These are phyloP conservation scores for Nakazawaea wyomingensis DNA, from an alignment of 805 yeast species.

Conservation along the genomic window DNA sequence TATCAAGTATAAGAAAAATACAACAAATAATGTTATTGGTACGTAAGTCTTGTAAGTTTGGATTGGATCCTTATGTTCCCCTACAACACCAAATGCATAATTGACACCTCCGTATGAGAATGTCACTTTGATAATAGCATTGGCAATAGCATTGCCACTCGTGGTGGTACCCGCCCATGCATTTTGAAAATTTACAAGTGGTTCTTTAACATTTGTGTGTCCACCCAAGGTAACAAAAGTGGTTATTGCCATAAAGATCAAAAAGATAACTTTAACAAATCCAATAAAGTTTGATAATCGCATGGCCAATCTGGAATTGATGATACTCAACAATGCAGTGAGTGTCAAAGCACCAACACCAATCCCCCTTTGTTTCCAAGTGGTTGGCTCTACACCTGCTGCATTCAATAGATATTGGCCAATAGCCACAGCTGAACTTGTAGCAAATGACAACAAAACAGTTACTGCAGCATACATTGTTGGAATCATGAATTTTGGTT, in stretches of 20 bases:
- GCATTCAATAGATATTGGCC: conserved; percentile 30
- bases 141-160: conserved; percentile 37
- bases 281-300: conserved; percentile 30
- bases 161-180: conserved; percentile 36
- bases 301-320: conserved; percentile 26
- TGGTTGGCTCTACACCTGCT: conserved; percentile 24
- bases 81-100: conserved; percentile 34
- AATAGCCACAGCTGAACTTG: conserved; percentile 33
- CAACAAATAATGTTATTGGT: conserved; percentile 27
- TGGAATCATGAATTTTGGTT: conserved; percentile 30
- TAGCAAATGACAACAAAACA: conserved; percentile 31
- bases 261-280: conserved; percentile 29
- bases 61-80: conserved; percentile 28
- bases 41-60: conserved; percentile 25
- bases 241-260: conserved; percentile 28
- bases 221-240: conserved; percentile 35
- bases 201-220: conserved; percentile 27
- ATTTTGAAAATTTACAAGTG: conserved; percentile 30
- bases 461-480: conserved; percentile 33
- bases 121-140: conserved; percentile 37
- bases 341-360: conserved; percentile 28
- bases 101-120: conserved; percentile 37
- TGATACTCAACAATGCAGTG: conserved; percentile 20
- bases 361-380: conserved; percentile 33
- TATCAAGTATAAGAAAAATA: conserved; percentile 29